Evolutionary conservation across 176 grass and related monocot species (phyloP).

Genomic region (Raddia distichophylla): DNA sequence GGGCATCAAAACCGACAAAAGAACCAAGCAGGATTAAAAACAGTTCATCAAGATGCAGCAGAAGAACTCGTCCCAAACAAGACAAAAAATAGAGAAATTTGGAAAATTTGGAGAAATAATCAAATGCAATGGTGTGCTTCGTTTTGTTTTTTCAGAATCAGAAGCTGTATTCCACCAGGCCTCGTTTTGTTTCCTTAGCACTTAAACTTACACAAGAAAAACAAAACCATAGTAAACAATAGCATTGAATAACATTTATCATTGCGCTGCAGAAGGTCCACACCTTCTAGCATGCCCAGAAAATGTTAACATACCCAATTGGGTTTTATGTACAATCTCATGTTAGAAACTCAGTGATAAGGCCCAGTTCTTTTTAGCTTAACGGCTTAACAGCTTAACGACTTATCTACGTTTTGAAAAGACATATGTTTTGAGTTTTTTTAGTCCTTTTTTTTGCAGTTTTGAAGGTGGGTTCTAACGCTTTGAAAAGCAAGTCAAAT

Average conservation of each 20-base stretch:
- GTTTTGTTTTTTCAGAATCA: background rate
- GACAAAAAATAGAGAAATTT: background rate
- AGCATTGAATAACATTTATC: conserved; percentile 21
- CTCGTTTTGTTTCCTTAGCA: background rate
- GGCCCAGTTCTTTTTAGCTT: too few relatives aligned
- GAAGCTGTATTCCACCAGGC: too few relatives aligned
- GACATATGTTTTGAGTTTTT: too few relatives aligned
- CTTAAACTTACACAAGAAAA: background rate
- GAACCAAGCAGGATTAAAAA: background rate
- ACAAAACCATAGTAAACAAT: conserved; percentile 11
- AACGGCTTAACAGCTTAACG: too few relatives aligned
- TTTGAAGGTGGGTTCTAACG: too few relatives aligned
- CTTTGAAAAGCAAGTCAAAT: too few relatives aligned
- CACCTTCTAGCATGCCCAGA: background rate
- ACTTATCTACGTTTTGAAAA: too few relatives aligned
- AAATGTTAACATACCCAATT: conserved; percentile 13
- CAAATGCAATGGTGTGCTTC: background rate
- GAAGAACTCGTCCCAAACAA: background rate
- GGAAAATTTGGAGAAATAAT: conserved; percentile 1
- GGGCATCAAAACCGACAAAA: conserved; percentile 16
- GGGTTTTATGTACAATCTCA: conserved; percentile 17
- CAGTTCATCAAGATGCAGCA: background rate
- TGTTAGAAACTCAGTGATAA: background rate
- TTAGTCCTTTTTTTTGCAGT: too few relatives aligned
- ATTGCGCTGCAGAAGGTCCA: background rate